Percentiles rank a stretch among this genome's conserved stretches.
Conservation (phyloP, 2,329 filamentous ascomycete genomes). For the Alternaria triticimaculans region DNA sequence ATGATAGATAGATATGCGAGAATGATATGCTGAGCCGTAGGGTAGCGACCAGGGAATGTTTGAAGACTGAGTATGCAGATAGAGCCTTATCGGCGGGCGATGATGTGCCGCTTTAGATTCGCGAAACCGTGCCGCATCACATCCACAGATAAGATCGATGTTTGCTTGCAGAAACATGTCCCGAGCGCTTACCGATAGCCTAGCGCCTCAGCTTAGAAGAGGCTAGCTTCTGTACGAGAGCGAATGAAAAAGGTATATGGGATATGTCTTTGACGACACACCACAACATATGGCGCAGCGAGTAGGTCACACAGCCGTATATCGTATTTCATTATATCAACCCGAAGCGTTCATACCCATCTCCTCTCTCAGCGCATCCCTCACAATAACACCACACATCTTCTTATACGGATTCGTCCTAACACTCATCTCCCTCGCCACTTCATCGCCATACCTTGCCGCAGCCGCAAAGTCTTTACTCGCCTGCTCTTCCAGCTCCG, state of each 20-base stretch:
- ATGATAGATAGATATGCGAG: background rate
- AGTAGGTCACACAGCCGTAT: background rate
- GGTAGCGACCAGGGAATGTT: background rate
- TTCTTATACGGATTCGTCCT: constrained; percentile 69
- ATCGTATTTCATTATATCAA: background rate
- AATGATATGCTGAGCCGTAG: fast-evolving
- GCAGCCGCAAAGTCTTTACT: constrained; percentile 62
- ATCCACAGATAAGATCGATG: background rate
- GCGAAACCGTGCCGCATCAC: background rate
- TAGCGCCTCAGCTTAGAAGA: background rate
- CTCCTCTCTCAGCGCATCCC: constrained; percentile 65
- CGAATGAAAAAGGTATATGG: background rate
- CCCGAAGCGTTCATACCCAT: constrained; percentile 3
- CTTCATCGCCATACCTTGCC: constrained; percentile 63
- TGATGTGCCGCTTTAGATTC: background rate
- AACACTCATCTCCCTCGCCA: constrained; percentile 64
- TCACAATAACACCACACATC: constrained; percentile 67
- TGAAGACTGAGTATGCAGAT: background rate
- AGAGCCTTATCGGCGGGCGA: background rate
- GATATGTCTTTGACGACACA: no score
- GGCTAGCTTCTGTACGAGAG: background rate
- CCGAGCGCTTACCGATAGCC: background rate
- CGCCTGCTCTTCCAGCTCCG: constrained; percentile 61
- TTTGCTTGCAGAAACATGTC: background rate
- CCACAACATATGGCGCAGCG: background rate